A percentile compares a stretch with the other conserved stretches of the same genome.
These are phyloP conservation scores for Pichia sp. DNA, from an alignment of 1,139 yeast genomes.

Conservation along the genomic window DNA sequence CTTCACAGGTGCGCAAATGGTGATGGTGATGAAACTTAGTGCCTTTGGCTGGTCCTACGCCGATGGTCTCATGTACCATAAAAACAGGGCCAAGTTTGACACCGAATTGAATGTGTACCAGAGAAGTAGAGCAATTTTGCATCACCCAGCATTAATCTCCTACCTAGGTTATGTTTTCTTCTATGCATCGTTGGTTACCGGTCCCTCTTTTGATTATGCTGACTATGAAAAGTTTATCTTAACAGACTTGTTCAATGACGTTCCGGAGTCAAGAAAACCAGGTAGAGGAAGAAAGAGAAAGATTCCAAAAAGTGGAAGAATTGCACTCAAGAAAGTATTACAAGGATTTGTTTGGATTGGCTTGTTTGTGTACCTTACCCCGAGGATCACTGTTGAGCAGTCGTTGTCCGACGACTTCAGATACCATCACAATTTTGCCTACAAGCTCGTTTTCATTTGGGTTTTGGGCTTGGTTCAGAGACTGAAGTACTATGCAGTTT, in stretches of 20 bases:
- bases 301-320: constrained; percentile 76
- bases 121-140: constrained; percentile 48
- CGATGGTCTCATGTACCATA: constrained; percentile 48
- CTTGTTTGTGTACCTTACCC: constrained; percentile 47
- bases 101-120: constrained; percentile 38
- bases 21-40: constrained; percentile 84
- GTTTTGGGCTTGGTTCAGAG: constrained; percentile 63
- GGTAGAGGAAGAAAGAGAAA: constrained; percentile 51
- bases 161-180: constrained; percentile 83
- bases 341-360: constrained; percentile 78
- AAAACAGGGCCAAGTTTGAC: constrained; percentile 24
- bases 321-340: constrained; percentile 55
- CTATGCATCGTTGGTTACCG: constrained; percentile 86
- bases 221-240: constrained; percentile 83
- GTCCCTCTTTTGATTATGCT: constrained; percentile 90
- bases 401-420: constrained; percentile 42
- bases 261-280: constrained; percentile 62
- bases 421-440: constrained; percentile 38
- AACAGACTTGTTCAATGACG: constrained; percentile 71
- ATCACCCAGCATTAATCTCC: constrained; percentile 65
- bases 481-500: constrained; percentile 86
- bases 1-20: constrained; percentile 97
- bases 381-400: constrained; percentile 42
- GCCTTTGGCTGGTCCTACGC: constrained; percentile 91
- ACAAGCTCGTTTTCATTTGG: constrained; percentile 60